phyloP scores from a whole-genome alignment of 75 land plant genomes.

The Isoetes taiwanensis region DNA sequence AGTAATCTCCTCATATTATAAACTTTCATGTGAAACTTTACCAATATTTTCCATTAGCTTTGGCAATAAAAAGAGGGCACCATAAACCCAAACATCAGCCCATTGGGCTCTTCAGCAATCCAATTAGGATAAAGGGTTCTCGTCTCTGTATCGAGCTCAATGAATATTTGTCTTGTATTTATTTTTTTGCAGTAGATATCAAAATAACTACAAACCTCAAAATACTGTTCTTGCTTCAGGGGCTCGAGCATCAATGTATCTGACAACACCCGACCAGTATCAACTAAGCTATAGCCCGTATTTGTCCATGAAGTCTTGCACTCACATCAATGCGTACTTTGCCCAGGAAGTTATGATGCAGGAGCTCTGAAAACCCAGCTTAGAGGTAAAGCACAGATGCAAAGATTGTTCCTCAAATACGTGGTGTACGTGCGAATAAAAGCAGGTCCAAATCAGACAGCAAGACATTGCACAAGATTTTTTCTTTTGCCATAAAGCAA shows the following conservation, averaged over 20 bases:
- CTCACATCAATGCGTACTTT: conserved; percentile 1
- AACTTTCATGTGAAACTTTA: not conserved
- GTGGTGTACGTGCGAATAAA: no score
- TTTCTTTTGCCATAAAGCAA: no score
- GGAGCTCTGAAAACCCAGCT: no score
- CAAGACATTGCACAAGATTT: no score
- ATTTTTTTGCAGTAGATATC: not conserved
- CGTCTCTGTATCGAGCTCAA: not conserved
- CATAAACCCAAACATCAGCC: not conserved
- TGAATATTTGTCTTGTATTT: no score
- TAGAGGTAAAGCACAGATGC: no score
- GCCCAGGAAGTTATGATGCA: no score
- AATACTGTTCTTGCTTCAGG: not conserved
- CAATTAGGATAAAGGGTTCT: not conserved
- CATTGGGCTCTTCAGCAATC: conserved; percentile 5
- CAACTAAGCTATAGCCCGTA: not conserved
- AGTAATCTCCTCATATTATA: no score
- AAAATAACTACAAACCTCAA: not conserved
- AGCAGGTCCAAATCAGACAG: no score
- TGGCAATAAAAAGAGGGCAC: not conserved
- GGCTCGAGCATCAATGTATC: conserved; percentile 1
- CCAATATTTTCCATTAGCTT: conserved; percentile 3
- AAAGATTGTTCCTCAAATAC: no score
- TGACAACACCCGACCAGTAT: not conserved
- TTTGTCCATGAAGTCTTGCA: conserved; percentile 5